These are phyloP conservation scores for Quercus glauca DNA, from an alignment of 306 rosid genomes.

Conservation along the genomic window DNA sequence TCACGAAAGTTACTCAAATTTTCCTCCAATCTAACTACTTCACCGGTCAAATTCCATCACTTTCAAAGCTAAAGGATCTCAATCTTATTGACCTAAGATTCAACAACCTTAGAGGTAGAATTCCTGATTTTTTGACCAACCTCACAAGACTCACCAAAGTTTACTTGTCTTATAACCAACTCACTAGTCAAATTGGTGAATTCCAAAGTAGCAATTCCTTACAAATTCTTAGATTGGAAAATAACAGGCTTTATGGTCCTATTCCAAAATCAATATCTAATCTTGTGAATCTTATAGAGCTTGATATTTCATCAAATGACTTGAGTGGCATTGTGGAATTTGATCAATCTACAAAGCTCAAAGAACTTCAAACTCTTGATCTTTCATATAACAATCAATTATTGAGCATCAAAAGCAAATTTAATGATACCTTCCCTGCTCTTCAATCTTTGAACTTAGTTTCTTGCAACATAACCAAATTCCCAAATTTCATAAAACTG, in stretches of 20 bases:
- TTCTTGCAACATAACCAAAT: slow-evolving; percentile 12
- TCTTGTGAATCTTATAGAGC: not conserved
- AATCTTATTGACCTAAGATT: not conserved
- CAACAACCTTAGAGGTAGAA: not conserved
- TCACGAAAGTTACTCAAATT: not conserved
- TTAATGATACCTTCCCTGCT: not conserved
- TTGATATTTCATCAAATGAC: not conserved
- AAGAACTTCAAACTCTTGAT: not conserved
- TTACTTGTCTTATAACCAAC: too few species aligned
- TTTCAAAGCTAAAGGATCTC: slow-evolving; percentile 7
- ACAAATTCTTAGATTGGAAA: not conserved
- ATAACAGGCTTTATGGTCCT: not conserved
- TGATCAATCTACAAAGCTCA: not conserved
- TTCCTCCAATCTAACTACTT: not conserved
- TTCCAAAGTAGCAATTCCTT: not conserved
- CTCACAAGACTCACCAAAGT: too few species aligned
- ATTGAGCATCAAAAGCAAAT: not conserved
- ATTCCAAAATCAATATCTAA: slow-evolving; percentile 19
- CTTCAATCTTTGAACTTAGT: not conserved
- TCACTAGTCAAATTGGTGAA: not conserved
- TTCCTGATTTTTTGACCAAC: too few species aligned
- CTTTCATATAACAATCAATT: not conserved
- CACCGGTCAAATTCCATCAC: slow-evolving; percentile 9
- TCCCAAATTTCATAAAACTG: slow-evolving; percentile 19
- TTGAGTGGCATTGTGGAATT: slow-evolving; percentile 7